A percentile compares a stretch with the other conserved stretches of the same genome.
These are phyloP conservation scores for Verticillium dahliae DNA, from an alignment of 2,329 filamentous ascomycete genomes.

Conservation along the genomic window DNA sequence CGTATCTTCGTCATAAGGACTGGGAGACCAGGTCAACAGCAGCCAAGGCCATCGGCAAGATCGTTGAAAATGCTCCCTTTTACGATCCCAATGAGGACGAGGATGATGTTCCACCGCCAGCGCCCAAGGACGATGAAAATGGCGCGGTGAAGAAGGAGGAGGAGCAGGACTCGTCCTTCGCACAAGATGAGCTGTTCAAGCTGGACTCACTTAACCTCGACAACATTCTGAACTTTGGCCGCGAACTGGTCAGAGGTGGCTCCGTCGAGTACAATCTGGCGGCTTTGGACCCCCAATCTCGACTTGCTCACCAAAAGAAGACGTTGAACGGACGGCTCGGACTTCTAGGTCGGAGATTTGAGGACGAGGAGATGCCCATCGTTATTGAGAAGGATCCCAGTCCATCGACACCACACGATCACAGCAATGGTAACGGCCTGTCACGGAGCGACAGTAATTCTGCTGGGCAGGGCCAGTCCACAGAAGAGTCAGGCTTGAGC, in stretches of 20 bases:
- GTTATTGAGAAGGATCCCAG: slow-evolving; percentile 42
- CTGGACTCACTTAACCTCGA: slow-evolving; percentile 72
- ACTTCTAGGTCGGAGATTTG: slow-evolving; percentile 74
- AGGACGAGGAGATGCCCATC: slow-evolving; percentile 68
- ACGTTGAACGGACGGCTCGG: slow-evolving; percentile 77
- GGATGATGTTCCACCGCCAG: slow-evolving; percentile 23
- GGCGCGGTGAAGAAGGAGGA: slow-evolving; percentile 56
- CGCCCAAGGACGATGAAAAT: slow-evolving; percentile 26
- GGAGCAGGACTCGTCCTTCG: slow-evolving; percentile 37
- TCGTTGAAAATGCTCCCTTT: slow-evolving; percentile 77
- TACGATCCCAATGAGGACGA: slow-evolving; percentile 86
- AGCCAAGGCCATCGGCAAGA: slow-evolving; percentile 89
- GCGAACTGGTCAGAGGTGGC: slow-evolving; percentile 76
- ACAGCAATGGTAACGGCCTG: slow-evolving; percentile 24
- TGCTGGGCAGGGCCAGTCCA: slow-evolving; percentile 27
- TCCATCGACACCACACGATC: slow-evolving; percentile 36
- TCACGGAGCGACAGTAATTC: slow-evolving; percentile 26
- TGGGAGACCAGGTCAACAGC: slow-evolving; percentile 96
- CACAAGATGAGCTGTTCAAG: slow-evolving; percentile 57
- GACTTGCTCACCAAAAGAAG: slow-evolving; percentile 84
- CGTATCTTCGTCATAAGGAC: slow-evolving; percentile 88
- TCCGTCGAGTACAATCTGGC: slow-evolving; percentile 82
- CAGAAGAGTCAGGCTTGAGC: slow-evolving; percentile 70
- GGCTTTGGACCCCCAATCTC: slow-evolving; percentile 70
- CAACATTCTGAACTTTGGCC: slow-evolving; percentile 75